phyloP scores from a whole-genome alignment of 345 rosid species.

The Ceriops decandra region DNA sequence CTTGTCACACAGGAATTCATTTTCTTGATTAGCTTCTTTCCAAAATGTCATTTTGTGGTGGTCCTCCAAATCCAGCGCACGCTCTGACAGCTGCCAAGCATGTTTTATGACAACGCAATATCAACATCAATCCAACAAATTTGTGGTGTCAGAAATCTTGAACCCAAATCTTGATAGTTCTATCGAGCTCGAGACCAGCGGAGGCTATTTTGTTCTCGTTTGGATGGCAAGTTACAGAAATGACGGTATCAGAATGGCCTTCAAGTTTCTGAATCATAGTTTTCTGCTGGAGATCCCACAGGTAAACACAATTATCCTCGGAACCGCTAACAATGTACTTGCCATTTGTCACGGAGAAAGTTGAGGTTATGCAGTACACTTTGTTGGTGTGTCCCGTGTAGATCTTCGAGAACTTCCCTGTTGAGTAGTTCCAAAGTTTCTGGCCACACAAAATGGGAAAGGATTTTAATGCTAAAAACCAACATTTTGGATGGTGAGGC shows the following conservation, averaged over 20 bases:
- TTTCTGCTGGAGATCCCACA: constrained; percentile 93
- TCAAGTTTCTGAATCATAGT: constrained; percentile 78
- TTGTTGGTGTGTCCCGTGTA: constrained; percentile 82
- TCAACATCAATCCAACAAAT: background rate
- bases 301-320: constrained; percentile 78
- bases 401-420: constrained; percentile 79
- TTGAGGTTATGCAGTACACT: constrained; percentile 71
- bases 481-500: too few relatives aligned
- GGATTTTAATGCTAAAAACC: background rate
- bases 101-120: too few relatives aligned
- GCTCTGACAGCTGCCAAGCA: too few relatives aligned
- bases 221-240: constrained; percentile 87
- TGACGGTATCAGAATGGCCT: constrained; percentile 78
- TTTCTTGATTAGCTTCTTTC: too few relatives aligned
- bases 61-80: too few relatives aligned
- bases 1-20: too few relatives aligned
- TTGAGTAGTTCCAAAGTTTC: constrained; percentile 87
- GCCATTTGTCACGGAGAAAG: constrained; percentile 94
- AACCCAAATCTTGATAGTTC: constrained; percentile 73
- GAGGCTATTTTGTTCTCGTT: constrained; percentile 75
- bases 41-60: too few relatives aligned
- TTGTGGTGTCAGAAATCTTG: constrained; percentile 41
- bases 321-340: constrained; percentile 96
- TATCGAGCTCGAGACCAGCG: constrained; percentile 71
- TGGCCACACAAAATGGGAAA: constrained; percentile 21